A percentile compares a stretch with the other conserved stretches of the same genome.
phyloP scores from a whole-genome alignment of 345 rosid species.

The Lenwebbia sp. region DNA sequence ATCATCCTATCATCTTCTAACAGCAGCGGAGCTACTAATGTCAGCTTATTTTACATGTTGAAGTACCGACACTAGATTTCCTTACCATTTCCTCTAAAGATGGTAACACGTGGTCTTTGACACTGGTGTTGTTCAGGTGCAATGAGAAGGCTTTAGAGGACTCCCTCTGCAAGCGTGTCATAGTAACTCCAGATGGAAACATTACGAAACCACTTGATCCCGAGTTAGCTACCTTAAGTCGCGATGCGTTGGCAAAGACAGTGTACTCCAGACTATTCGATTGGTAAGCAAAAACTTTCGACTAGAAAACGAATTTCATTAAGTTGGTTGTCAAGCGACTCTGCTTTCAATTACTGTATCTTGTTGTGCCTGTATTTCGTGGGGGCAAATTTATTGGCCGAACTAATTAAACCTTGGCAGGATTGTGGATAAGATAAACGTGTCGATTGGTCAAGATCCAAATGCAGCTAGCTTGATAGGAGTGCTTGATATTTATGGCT shows the following conservation, averaged over 20 bases:
- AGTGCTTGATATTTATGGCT: constrained; percentile 98
- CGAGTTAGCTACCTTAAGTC: constrained; percentile 63
- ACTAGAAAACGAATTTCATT: constrained; percentile 74
- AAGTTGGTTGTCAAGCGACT: constrained; percentile 46
- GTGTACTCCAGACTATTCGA: constrained; percentile 93
- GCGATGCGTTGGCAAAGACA: constrained; percentile 97
- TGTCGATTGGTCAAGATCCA: constrained; percentile 97
- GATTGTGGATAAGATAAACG: constrained; percentile 93
- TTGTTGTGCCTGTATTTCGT: not conserved
- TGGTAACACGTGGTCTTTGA: not conserved
- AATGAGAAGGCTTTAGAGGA: constrained; percentile 85
- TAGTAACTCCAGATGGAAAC: constrained; percentile 99
- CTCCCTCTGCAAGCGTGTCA: constrained; percentile 93
- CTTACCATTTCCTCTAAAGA: not conserved
- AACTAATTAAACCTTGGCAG: constrained; percentile 17
- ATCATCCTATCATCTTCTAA: constrained; percentile 79
- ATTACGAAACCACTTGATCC: constrained; percentile 96
- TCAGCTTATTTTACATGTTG: constrained; percentile 21
- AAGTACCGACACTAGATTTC: constrained; percentile 27
- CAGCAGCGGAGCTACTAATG: constrained; percentile 83
- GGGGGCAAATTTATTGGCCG: not conserved
- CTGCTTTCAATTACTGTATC: not conserved
- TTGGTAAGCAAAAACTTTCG: constrained; percentile 43
- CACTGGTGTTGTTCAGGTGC: constrained; percentile 36
- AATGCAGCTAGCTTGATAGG: constrained; percentile 87